phyloP scores from a whole-genome alignment of 2,329 filamentous ascomycete genomes.

The Chalaropsis ovoidea region DNA sequence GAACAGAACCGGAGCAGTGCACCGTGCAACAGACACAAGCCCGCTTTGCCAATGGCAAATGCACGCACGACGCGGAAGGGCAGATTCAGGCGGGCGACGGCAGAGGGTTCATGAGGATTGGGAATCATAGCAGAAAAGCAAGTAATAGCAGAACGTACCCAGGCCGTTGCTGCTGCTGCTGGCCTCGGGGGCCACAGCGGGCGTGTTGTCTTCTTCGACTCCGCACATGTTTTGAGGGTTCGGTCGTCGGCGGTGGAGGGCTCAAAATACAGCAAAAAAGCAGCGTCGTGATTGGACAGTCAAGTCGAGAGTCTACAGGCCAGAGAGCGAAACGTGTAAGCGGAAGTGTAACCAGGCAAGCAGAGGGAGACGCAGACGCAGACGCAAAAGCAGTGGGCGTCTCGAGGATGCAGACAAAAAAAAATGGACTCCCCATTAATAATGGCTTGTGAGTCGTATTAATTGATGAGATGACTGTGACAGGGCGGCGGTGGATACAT shows the following conservation, averaged over 20 bases:
- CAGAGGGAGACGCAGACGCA: not conserved
- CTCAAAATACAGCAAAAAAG: not conserved
- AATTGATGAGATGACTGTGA: not conserved
- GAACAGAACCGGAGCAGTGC: slow-evolving; percentile 24
- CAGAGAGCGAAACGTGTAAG: slow-evolving; percentile 17
- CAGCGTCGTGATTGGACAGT: slow-evolving; percentile 15
- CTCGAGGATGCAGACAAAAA: not conserved
- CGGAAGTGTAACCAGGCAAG: slow-evolving; percentile 5
- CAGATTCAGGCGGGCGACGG: slow-evolving; percentile 1
- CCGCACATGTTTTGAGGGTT: slow-evolving; percentile 21
- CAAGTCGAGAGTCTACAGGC: slow-evolving; percentile 9
- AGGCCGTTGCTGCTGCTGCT: slow-evolving; percentile 15
- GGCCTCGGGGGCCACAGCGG: slow-evolving; percentile 16
- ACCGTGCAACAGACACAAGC: not conserved
- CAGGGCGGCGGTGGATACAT: not conserved
- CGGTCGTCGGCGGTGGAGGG: not conserved
- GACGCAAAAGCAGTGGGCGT: not conserved
- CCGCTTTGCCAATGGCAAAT: slow-evolving; percentile 4
- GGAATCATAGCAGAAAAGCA: not conserved
- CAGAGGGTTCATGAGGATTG: slow-evolving; percentile 1
- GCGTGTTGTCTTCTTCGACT: slow-evolving; percentile 24
- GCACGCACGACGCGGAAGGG: slow-evolving; percentile 5
- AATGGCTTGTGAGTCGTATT: slow-evolving; percentile 8
- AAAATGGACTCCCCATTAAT: slow-evolving; percentile 8
- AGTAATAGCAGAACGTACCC: slow-evolving; percentile 17